Base-by-base conservation (phyloP, 2,329 filamentous ascomycete species). In the Clonostachys solani region DNA sequence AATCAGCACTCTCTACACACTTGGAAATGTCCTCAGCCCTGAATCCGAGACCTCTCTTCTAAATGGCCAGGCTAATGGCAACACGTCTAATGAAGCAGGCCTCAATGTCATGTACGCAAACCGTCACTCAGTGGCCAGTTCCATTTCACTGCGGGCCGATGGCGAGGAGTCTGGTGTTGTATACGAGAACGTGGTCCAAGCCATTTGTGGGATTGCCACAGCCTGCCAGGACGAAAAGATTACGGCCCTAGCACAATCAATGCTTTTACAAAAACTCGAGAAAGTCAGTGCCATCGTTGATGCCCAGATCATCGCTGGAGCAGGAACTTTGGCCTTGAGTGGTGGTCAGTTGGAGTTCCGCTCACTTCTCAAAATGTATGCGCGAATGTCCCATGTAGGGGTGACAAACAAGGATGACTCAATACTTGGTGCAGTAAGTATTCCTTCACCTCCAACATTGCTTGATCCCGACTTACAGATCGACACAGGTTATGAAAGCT, bases 251-350 rank as follows among this genome's bases (percentile, higher is more conserved):
- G 92, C 92, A 3, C 87, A 96, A 57, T 95, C 91, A 1, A 96
- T 99, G 84, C 81, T 99, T 19, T 71, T 96, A n/a, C 94, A 99
- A 61, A 97, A 99, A 65, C 81, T 97, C 49, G 85, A 87, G 50
- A 92, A 94, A 65, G 83, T 96, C 47, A 94, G 83, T 59, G 76
- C 81, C 49, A 72, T 79, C 5, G 87, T 96, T 3, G 92, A 97
- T 70, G 84, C 87, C 33, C 86, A 86, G 47, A 94, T 99, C 50
- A 86, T 97, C 47, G 83, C 81, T 15, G 91, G 95, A 50, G 84
- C 90, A 7, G 90, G 91, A 9, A 75, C 81, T 6, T 71, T 99
- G 47, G 87, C 91, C 33, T 72, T 94, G 5, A 84, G 80, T 55
- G 90, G 89, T 47, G 89, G 87, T 10, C 80, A 86, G 51, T 77